A percentile compares a stretch with the other conserved stretches of the same genome.
Evolutionary conservation across 2,329 filamentous ascomycete genomes (phyloP).

Genomic region (Colletotrichum costaricense): DNA sequence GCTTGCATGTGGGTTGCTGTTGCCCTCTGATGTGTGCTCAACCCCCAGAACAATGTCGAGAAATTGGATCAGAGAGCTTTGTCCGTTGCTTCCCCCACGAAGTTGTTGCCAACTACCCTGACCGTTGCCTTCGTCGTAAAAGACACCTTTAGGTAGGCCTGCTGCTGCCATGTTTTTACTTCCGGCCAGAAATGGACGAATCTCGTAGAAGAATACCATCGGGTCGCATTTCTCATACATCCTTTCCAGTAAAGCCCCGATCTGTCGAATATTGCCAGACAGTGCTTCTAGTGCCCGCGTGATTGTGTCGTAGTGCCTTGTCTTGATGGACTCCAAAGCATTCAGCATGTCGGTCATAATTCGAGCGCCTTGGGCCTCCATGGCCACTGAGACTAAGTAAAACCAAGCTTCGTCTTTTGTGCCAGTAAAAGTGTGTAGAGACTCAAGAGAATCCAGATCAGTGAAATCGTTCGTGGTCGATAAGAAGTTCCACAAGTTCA

Average conservation of each 20-base stretch:
- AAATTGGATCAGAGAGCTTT: constrained; percentile 93
- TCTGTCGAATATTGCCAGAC: constrained; percentile 73
- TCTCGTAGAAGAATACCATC: constrained; percentile 87
- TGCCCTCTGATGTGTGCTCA: constrained; percentile 70
- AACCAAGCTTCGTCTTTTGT: constrained; percentile 96
- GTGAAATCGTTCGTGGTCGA: constrained; percentile 66
- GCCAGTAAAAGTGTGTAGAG: constrained; percentile 86
- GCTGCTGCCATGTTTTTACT: constrained; percentile 92
- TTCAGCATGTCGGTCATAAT: constrained; percentile 82
- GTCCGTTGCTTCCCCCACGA: constrained; percentile 92
- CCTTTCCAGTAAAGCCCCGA: constrained; percentile 75
- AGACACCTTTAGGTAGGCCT: constrained; percentile 83
- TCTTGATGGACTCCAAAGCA: constrained; percentile 77
- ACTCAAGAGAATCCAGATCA: constrained; percentile 75
- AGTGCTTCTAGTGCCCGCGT: constrained; percentile 73
- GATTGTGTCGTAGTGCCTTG: constrained; percentile 70
- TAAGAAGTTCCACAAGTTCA: constrained; percentile 92
- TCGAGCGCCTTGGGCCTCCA: constrained; percentile 82
- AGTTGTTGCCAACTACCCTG: constrained; percentile 78
- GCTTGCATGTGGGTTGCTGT: constrained; percentile 41
- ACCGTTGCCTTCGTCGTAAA: constrained; percentile 82
- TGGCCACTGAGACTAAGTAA: constrained; percentile 88
- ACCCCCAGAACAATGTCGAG: constrained; percentile 89
- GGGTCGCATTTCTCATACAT: constrained; percentile 95
- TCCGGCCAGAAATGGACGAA: constrained; percentile 89